Percentiles rank a stretch among this genome's conserved stretches.
phyloP scores from a whole-genome alignment of 2,329 filamentous ascomycete genomes.

The Aspergillus awamori region DNA sequence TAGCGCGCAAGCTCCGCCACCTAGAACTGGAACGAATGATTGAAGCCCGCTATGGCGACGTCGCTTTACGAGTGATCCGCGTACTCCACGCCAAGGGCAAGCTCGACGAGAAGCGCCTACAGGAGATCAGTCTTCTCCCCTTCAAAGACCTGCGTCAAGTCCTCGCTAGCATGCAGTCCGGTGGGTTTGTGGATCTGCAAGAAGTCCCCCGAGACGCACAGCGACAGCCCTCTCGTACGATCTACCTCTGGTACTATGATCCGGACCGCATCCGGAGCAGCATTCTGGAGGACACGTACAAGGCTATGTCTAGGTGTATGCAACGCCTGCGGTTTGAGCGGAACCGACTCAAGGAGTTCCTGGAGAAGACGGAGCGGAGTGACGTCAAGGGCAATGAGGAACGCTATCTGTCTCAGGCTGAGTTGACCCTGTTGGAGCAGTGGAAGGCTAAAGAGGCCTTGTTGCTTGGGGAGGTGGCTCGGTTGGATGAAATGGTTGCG shows the following conservation, averaged over 20 bases:
- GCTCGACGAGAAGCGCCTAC: constrained; percentile 89
- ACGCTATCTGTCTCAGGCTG: constrained; percentile 73
- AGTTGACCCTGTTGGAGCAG: constrained; percentile 68
- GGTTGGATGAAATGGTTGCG: constrained; percentile 82
- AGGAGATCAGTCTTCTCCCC: constrained; percentile 77
- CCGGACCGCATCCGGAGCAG: constrained; percentile 69
- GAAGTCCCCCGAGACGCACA: constrained; percentile 89
- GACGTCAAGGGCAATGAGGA: constrained; percentile 86
- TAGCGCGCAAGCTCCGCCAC: constrained; percentile 72
- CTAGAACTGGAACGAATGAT: constrained; percentile 81
- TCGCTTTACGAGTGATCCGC: constrained; percentile 79
- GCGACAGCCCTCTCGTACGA: constrained; percentile 76
- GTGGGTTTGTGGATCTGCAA: constrained; percentile 86
- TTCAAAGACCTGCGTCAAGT: constrained; percentile 83
- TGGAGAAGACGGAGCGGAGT: constrained; percentile 79
- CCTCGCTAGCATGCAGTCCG: constrained; percentile 81
- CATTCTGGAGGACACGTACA: constrained; percentile 81
- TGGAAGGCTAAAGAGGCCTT: constrained; percentile 67
- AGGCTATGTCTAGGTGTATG: constrained; percentile 81
- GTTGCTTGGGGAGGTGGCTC: constrained; percentile 75
- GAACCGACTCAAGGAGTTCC: constrained; percentile 68
- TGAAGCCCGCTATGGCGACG: constrained; percentile 72
- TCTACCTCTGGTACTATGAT: constrained; percentile 94
- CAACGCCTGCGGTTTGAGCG: constrained; percentile 80
- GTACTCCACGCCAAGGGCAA: constrained; percentile 87